phyloP scores from a whole-genome alignment of 78 protist species.

The Mastigamoeba balamuthi region DNA sequence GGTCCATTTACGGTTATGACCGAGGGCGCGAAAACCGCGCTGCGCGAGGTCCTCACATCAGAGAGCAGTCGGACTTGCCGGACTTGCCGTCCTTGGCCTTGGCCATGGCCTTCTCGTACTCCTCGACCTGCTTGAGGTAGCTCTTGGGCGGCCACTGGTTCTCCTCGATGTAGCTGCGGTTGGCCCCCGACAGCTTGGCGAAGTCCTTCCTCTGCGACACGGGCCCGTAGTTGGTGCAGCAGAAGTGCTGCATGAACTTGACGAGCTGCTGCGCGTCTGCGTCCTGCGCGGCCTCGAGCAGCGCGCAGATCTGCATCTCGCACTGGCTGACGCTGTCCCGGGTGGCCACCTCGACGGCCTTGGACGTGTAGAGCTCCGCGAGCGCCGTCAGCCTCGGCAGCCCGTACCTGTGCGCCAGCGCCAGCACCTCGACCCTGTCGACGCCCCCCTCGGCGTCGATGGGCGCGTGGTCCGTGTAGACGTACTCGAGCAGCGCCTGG shows the following conservation, averaged over 20 bases:
- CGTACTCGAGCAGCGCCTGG: background rate
- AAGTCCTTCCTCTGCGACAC: background rate
- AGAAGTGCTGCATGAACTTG: background rate
- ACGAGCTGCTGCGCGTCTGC: background rate
- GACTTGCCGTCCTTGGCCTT: no score
- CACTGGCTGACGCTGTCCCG: background rate
- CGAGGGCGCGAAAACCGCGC: no score
- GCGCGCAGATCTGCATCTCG: background rate
- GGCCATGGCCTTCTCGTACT: no score
- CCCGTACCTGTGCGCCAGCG: background rate
- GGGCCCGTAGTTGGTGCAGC: background rate
- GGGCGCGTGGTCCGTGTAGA: background rate
- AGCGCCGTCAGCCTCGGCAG: background rate
- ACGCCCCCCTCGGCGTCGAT: background rate
- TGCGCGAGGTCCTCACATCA: no score
- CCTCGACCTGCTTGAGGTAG: no score
- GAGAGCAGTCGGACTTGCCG: no score
- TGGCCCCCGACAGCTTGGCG: background rate
- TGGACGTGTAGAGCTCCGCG: background rate
- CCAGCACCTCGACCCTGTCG: background rate
- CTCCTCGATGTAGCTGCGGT: background rate
- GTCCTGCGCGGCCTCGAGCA: background rate
- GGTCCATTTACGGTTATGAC: no score
- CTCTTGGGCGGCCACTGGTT: no score
- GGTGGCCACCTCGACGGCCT: background rate